phyloP scores from a whole-genome alignment of 352 stramenopile species.

The Halophytophthora polymorphica region DNA sequence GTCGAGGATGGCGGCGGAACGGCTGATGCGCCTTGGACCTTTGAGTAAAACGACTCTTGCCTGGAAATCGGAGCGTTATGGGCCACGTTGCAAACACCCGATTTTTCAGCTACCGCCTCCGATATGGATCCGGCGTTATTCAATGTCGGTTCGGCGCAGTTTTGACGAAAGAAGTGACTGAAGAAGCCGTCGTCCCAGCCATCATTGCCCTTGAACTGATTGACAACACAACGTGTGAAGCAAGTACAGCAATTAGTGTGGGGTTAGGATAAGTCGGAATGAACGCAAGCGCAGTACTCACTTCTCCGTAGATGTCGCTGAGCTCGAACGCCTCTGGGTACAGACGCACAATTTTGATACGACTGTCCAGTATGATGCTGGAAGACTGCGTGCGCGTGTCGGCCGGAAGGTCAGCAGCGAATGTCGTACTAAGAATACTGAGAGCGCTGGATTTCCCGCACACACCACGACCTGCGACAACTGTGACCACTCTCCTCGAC shows the following conservation, averaged over 20 bases:
- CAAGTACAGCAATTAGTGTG: neutral
- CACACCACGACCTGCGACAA: constrained; percentile 46
- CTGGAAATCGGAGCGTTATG: constrained; percentile 3
- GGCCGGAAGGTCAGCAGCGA: constrained; percentile 10
- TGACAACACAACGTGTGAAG: neutral
- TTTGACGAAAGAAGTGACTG: constrained; percentile 51
- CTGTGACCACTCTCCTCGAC: constrained; percentile 28
- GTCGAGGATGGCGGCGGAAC: constrained; percentile 13
- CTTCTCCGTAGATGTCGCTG: constrained; percentile 52
- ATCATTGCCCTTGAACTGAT: constrained; percentile 38
- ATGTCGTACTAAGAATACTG: constrained; percentile 32
- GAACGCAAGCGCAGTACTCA: constrained; percentile 11
- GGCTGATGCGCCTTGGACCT: neutral
- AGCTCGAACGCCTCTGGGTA: constrained; percentile 40
- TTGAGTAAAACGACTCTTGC: constrained; percentile 6
- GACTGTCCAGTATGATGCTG: constrained; percentile 3
- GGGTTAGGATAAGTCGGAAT: neutral
- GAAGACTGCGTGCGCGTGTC: neutral
- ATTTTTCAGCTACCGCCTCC: neutral
- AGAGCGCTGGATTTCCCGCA: constrained; percentile 66
- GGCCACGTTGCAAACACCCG: neutral
- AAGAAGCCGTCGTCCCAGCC: constrained; percentile 61
- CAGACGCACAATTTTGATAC: constrained; percentile 33
- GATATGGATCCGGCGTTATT: constrained; percentile 7
- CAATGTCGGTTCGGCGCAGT: constrained; percentile 24